Evolutionary conservation across 148 eudicot genomes (phyloP).

Genomic region (Persicaria maculosa): DNA sequence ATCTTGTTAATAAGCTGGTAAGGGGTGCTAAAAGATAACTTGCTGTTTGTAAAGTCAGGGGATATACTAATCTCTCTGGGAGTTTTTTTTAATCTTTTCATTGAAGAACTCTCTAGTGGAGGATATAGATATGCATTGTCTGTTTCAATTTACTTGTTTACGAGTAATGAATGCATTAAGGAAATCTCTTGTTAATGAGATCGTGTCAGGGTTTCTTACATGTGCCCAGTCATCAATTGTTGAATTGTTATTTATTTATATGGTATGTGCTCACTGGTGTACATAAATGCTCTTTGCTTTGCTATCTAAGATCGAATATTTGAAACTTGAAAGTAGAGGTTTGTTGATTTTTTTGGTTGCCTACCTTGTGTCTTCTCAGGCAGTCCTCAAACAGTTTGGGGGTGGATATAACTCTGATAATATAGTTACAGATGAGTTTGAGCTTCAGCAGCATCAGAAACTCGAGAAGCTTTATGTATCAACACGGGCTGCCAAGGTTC

Average conservation of each 20-base stretch:
- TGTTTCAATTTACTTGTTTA: not conserved
- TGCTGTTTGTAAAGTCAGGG: not conserved
- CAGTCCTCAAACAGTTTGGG: conserved; percentile 94
- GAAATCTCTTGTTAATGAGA: not conserved
- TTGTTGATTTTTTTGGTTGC: not conserved
- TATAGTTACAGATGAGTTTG: conserved; percentile 65
- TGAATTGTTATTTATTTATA: not conserved
- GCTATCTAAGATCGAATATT: not conserved
- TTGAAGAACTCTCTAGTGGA: not conserved
- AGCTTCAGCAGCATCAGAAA: conserved; percentile 83
- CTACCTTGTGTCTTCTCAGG: conserved; percentile 30
- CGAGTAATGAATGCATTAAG: not conserved
- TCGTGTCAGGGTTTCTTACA: not conserved
- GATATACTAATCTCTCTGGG: not conserved
- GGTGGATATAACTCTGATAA: conserved; percentile 78
- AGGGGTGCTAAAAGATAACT: not conserved
- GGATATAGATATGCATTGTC: not conserved
- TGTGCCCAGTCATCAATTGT: not conserved
- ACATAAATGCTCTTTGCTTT: not conserved
- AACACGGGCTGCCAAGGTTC: conserved; percentile 93
- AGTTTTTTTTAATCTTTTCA: not conserved
- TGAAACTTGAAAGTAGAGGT: not conserved
- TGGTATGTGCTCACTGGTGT: not conserved
- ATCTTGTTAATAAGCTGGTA: not conserved
- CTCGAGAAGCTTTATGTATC: conserved; percentile 94